These are phyloP conservation scores for Kazachstania viticola DNA, from an alignment of 805 yeast genomes.

Conservation along the genomic window DNA sequence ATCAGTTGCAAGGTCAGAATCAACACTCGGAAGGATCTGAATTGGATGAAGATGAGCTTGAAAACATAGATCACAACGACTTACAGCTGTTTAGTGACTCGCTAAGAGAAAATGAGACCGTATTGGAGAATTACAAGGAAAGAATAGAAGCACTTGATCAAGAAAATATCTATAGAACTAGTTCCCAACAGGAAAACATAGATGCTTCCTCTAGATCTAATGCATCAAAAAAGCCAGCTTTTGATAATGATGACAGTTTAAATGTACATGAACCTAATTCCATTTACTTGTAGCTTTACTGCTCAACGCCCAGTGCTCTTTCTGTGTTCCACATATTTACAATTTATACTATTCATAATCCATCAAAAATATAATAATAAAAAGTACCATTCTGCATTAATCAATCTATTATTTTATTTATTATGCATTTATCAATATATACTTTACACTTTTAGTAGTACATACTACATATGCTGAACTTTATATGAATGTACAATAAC, in stretches of 20 bases:
- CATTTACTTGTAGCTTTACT: conserved; percentile 1
- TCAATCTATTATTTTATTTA: not conserved
- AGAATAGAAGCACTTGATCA: conserved; percentile 34
- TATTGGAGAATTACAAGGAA: conserved; percentile 39
- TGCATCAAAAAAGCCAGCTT: not conserved
- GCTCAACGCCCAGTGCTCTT: too few species aligned
- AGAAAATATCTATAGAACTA: conserved; percentile 35
- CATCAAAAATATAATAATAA: too few species aligned
- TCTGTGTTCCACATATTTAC: too few species aligned
- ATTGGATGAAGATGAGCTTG: conserved; percentile 26
- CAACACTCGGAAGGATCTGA: conserved; percentile 10
- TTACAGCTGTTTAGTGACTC: conserved; percentile 41
- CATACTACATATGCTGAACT: conserved; percentile 22
- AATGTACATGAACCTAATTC: conserved; percentile 1
- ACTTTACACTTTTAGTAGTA: too few species aligned
- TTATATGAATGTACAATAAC: conserved; percentile 88
- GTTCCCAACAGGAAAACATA: not conserved
- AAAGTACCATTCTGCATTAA: too few species aligned
- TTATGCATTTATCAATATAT: not conserved
- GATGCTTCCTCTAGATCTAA: not conserved
- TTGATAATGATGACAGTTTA: too few species aligned
- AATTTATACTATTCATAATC: too few species aligned
- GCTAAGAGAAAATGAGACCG: conserved; percentile 42
- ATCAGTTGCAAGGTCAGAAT: conserved; percentile 18
- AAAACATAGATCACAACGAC: conserved; percentile 33